A percentile compares a stretch with the other conserved stretches of the same genome.
Evolutionary conservation across 441 rosid species (phyloP).

Genomic region (Dalechampia spathulata): DNA sequence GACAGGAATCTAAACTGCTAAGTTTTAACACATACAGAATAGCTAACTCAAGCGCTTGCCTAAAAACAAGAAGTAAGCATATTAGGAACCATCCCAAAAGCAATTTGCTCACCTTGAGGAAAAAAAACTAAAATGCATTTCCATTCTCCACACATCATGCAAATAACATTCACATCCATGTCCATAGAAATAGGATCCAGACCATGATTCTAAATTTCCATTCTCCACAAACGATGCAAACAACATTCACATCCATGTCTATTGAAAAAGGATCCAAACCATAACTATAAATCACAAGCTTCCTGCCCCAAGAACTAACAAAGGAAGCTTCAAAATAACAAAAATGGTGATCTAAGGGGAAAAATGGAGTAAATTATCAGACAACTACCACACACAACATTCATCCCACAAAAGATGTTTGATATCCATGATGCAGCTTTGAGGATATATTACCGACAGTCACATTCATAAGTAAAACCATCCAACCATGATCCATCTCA

Average conservation of each 20-base stretch:
- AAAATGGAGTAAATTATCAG: slow-evolving; percentile 7
- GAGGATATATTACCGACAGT: slow-evolving; percentile 8
- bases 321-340: slow-evolving; percentile 4
- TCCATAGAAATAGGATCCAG: too few relatives aligned
- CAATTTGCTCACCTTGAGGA: not conserved
- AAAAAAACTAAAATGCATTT: not conserved
- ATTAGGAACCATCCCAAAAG: slow-evolving; percentile 5
- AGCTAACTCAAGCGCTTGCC: not conserved
- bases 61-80: not conserved
- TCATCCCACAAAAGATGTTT: slow-evolving; percentile 11
- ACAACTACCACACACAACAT: slow-evolving; percentile 8
- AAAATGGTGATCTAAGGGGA: slow-evolving; percentile 8
- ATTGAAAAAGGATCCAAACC: slow-evolving; percentile 1
- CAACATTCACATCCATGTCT: not conserved
- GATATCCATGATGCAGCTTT: slow-evolving; percentile 3
- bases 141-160: not conserved
- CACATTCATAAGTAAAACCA: slow-evolving; percentile 22
- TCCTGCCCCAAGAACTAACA: slow-evolving; percentile 3
- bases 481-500: slow-evolving; percentile 31
- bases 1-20: too few relatives aligned
- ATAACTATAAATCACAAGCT: slow-evolving; percentile 8
- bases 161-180: not conserved
- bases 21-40: too few relatives aligned
- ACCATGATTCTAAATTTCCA: not conserved
- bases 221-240: not conserved